These are phyloP conservation scores for Kentomonas sorsogonicus DNA, from an alignment of 208 protist genomes.

Conservation along the genomic window DNA sequence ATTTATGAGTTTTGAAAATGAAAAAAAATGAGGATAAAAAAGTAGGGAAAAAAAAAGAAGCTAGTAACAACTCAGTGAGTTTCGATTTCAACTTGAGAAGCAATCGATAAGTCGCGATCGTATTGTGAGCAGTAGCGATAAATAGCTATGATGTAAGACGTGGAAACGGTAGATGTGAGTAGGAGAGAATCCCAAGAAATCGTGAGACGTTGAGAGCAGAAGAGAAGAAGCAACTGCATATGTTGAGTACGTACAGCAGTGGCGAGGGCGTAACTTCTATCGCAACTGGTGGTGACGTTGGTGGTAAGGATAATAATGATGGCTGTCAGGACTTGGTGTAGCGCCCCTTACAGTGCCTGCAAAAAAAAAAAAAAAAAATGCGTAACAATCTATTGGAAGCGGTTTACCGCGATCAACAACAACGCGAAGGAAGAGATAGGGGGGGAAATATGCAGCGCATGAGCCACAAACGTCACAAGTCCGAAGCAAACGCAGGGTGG, in stretches of 20 bases:
- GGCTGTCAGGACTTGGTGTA: no score
- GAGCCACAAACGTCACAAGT: background rate
- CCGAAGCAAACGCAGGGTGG: slow-evolving; percentile 5
- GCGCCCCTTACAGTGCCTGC: background rate
- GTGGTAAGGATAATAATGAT: no score
- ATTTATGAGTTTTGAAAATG: background rate
- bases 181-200: no score
- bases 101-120: background rate
- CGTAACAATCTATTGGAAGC: background rate
- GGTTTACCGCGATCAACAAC: background rate
- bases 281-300: no score
- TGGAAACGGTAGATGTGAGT: no score
- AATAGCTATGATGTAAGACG: background rate
- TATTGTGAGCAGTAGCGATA: background rate
- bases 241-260: background rate
- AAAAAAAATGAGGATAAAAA: no score
- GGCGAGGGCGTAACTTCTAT: no score
- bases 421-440: background rate
- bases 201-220: background rate
- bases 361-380: background rate
- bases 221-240: background rate
- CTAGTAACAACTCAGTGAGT: background rate
- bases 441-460: background rate
- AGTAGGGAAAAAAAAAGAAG: no score
- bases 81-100: background rate